Evolutionary conservation across 306 rosid genomes (phyloP), one percentile per base, ranked within the genome.

Genomic region (Mucuna pruriens): DNA sequence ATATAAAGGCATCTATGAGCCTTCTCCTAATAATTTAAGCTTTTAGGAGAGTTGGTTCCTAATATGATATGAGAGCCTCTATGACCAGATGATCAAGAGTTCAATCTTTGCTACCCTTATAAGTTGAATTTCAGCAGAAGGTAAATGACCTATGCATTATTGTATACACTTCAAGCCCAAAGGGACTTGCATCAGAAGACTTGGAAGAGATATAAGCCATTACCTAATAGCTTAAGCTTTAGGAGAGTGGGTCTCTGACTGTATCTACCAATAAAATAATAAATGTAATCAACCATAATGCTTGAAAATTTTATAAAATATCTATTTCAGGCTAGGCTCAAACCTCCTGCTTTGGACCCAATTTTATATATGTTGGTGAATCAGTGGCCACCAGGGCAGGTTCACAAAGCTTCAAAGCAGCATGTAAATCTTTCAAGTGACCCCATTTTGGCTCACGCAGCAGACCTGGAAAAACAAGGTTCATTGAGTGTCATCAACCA

Each of bases 321-420:
- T 65, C 44, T 78, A 80, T 45, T 64, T 71, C 19, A 38, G 83
- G 57, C 29, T 71, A 26, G 80, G 79, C 74, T 72, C 90, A 83
- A 85, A 95, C 99, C 99, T 95, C 99, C 74, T 95, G 99, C 71
- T 90, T 89, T 82, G 95, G 88, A 67, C 99, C 99, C 88, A 95
- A 80, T 77, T 93, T 95, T 55, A 92, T 86, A 73, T 93, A 91
- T 67, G 81, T 85, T 25, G 97, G 94, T 20, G 89, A 88, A 78
- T 95, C 92, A 77, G 91, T 78, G 17, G 93, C 95, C 82, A 90
- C 97, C 40, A 95, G 83, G 78, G 97, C 94, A 76, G 99, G 92
- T 86, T 95, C 99, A 69, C 99, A 95, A 64, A 93, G 97, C 89
- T 90, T 93, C 80, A 95, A 83, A 67, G 94, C 97, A 84, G 97